phyloP scores from a whole-genome alignment of 352 stramenopile species.

The Pilasporangium apinafurcum region DNA sequence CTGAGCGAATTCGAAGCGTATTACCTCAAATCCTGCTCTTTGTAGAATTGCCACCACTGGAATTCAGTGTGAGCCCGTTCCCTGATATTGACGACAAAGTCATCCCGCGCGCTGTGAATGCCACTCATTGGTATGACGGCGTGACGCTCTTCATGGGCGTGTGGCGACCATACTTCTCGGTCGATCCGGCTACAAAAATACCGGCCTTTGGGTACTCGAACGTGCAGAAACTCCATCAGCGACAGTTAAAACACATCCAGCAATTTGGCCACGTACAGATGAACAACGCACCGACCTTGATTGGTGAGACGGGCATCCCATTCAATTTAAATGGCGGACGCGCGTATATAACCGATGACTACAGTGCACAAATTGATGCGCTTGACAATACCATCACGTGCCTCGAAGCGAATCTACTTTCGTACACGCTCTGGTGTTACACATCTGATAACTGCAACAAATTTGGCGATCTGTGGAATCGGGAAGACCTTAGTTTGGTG shows the following conservation, averaged over 20 bases:
- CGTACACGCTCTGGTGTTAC: constrained; percentile 90
- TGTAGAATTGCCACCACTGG: constrained; percentile 69
- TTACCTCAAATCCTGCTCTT: constrained; percentile 71
- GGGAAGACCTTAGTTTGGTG: constrained; percentile 82
- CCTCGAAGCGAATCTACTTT: constrained; percentile 68
- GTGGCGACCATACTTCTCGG: constrained; percentile 67
- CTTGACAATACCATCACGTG: constrained; percentile 69
- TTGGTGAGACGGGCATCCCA: constrained; percentile 67
- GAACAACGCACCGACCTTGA: constrained; percentile 51
- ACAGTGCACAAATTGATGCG: constrained; percentile 41
- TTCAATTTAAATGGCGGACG: constrained; percentile 56
- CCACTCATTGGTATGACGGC: constrained; percentile 89
- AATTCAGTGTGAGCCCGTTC: constrained; percentile 66
- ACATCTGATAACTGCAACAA: constrained; percentile 69
- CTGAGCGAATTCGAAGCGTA: constrained; percentile 43
- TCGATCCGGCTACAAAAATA: constrained; percentile 56
- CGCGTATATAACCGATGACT: constrained; percentile 44
- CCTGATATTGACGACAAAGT: constrained; percentile 46
- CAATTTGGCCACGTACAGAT: constrained; percentile 45
- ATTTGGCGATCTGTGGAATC: constrained; percentile 82
- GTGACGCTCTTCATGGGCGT: constrained; percentile 79
- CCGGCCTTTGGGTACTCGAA: constrained; percentile 55
- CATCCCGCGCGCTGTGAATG: constrained; percentile 71
- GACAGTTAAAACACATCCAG: constrained; percentile 54
- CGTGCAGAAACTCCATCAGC: constrained; percentile 54